Percentiles rank a stretch among this genome's conserved stretches.
These are phyloP conservation scores for Colletotrichum lindemuthianum DNA, from an alignment of 2,329 filamentous ascomycete species.

Conservation along the genomic window DNA sequence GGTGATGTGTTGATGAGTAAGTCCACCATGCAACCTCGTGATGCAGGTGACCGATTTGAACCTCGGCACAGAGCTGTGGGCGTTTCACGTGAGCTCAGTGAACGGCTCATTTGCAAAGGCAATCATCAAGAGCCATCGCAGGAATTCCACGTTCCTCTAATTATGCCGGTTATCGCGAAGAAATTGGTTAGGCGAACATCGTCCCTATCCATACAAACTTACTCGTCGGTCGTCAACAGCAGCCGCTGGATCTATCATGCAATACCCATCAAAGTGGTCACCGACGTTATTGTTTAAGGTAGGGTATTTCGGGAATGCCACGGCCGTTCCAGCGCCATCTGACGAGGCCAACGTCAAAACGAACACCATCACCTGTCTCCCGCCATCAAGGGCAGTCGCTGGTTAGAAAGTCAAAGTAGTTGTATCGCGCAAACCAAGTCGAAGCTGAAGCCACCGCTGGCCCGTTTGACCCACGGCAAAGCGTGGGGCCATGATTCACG, in stretches of 20 bases:
- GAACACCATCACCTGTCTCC: slow-evolving; percentile 38
- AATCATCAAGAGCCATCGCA: not conserved
- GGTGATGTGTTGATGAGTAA: not conserved
- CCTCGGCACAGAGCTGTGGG: slow-evolving; percentile 18
- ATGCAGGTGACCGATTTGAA: slow-evolving; percentile 1
- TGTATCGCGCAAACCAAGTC: slow-evolving; percentile 40
- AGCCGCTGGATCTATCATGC: not conserved
- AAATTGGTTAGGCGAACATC: too few species aligned
- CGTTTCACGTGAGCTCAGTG: slow-evolving; percentile 22
- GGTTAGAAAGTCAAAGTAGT: slow-evolving; percentile 39
- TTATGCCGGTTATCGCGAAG: not conserved
- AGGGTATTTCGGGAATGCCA: not conserved
- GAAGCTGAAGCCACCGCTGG: slow-evolving; percentile 41
- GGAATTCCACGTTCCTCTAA: not conserved
- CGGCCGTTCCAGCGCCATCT: slow-evolving; percentile 14
- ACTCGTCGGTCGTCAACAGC: slow-evolving; percentile 27
- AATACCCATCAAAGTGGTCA: not conserved
- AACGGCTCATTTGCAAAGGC: not conserved
- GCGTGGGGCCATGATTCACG: slow-evolving; percentile 46
- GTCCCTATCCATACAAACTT: slow-evolving; percentile 29
- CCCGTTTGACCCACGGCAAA: slow-evolving; percentile 46
- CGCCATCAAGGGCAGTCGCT: slow-evolving; percentile 38
- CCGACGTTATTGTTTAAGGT: not conserved
- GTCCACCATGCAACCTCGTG: not conserved
- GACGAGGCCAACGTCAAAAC: slow-evolving; percentile 38